phyloP scores from a whole-genome alignment of 2,329 filamentous ascomycete genomes.

The Colletotrichum orbiculare region DNA sequence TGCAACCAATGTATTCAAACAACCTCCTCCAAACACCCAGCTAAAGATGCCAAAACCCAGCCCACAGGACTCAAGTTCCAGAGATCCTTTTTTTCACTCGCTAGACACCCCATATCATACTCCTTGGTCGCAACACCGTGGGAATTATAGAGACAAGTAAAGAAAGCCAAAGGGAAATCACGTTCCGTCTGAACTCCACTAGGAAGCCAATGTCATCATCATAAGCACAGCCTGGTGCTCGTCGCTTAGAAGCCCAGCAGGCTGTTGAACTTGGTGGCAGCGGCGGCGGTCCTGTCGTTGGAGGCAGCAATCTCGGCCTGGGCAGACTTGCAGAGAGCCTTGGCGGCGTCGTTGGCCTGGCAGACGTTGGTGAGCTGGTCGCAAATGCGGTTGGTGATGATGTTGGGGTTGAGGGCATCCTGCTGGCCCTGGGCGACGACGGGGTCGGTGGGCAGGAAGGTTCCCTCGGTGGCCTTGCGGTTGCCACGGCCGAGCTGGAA shows the following conservation, averaged over 20 bases:
- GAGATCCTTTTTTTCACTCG: conserved; percentile 2
- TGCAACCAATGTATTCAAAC: conserved; percentile 34
- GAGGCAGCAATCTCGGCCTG: conserved; percentile 61
- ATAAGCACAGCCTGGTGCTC: not conserved
- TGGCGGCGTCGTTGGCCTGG: conserved; percentile 65
- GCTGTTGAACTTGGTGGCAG: conserved; percentile 60
- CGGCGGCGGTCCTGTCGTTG: conserved; percentile 59
- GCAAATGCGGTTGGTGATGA: conserved; percentile 72
- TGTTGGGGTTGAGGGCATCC: conserved; percentile 71
- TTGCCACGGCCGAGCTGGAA: conserved; percentile 65
- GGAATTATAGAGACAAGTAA: conserved; percentile 22
- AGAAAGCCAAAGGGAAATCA: not conserved
- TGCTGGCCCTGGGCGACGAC: conserved; percentile 65
- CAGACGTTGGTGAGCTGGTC: conserved; percentile 71
- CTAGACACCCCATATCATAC: conserved; percentile 10
- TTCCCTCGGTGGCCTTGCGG: conserved; percentile 62
- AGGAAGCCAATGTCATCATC: no score
- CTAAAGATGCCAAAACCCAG: conserved; percentile 23
- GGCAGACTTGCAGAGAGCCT: conserved; percentile 58
- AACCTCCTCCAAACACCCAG: conserved; percentile 30
- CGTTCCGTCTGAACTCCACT: no score
- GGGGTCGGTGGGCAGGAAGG: conserved; percentile 68
- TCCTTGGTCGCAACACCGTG: conserved; percentile 9
- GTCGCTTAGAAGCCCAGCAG: conserved; percentile 50
- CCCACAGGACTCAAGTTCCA: conserved; percentile 13